These are phyloP conservation scores for Sphenostylis stenocarpa DNA, from an alignment of 306 rosid species.

Conservation along the genomic window DNA sequence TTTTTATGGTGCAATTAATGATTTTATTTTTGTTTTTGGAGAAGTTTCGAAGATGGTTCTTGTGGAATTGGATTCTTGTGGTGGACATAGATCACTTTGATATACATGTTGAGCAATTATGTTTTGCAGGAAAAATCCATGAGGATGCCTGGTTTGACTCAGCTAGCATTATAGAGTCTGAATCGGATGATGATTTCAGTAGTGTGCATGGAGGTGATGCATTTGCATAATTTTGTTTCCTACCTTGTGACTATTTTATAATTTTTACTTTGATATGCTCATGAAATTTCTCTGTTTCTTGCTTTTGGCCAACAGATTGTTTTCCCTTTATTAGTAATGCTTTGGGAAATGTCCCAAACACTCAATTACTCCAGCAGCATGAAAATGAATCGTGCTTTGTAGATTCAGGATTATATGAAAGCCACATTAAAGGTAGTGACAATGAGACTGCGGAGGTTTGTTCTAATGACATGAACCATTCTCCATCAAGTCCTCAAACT, in stretches of 20 bases:
- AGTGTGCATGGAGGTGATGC: slow-evolving; percentile 70
- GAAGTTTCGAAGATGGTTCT: background rate
- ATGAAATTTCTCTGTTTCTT: background rate
- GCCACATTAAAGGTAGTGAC: background rate
- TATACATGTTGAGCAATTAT: background rate
- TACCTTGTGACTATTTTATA: background rate
- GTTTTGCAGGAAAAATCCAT: slow-evolving; percentile 46
- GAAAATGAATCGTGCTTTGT: background rate
- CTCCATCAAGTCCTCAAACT: background rate
- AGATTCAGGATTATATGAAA: background rate
- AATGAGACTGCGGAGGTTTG: background rate
- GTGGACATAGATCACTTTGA: background rate
- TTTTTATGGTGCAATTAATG: background rate
- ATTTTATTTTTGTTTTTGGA: background rate
- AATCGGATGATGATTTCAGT: slow-evolving; percentile 67
- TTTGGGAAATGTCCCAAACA: background rate
- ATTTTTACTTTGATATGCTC: background rate
- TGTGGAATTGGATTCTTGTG: background rate
- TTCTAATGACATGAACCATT: background rate
- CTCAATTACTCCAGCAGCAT: background rate
- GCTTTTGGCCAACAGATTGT: background rate
- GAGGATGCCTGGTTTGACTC: slow-evolving; percentile 83
- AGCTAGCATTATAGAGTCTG: slow-evolving; percentile 63
- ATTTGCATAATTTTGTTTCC: background rate
- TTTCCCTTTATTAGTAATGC: background rate